Evolutionary conservation across 2,329 filamentous ascomycete genomes (phyloP).

Genomic region (Colletotrichum lupini): DNA sequence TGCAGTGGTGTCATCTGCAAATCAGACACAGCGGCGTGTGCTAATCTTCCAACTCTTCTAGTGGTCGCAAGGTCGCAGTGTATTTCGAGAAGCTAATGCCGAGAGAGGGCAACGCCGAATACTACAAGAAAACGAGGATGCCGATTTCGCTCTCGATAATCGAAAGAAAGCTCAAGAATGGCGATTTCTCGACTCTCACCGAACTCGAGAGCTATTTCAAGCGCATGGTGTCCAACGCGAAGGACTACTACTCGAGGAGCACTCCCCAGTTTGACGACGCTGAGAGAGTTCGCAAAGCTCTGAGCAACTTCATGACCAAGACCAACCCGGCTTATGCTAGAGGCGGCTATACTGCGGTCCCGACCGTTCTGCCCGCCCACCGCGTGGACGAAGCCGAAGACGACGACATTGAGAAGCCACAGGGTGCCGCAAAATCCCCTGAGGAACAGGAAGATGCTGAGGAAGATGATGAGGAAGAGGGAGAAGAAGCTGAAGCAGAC

Average conservation of each 20-base stretch:
- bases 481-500: conserved; percentile 40
- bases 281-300: conserved; percentile 85
- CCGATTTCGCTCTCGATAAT: conserved; percentile 83
- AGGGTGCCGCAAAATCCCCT: conserved; percentile 29
- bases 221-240: conserved; percentile 88
- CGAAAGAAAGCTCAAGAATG: conserved; percentile 77
- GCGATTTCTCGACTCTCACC: conserved; percentile 77
- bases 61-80: conserved; percentile 78
- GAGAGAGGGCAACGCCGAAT: conserved; percentile 73
- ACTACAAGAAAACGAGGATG: conserved; percentile 81
- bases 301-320: conserved; percentile 89
- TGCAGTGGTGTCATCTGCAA: neutral
- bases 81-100: conserved; percentile 80
- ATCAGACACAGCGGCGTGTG: neutral
- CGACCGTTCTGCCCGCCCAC: conserved; percentile 77
- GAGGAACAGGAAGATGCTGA: conserved; percentile 45
- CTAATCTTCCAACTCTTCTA: conserved; percentile 44
- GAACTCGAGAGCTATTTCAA: conserved; percentile 87
- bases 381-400: conserved; percentile 38
- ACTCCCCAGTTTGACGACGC: conserved; percentile 84
- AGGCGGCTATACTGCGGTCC: conserved; percentile 72
- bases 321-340: conserved; percentile 84
- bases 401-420: conserved; percentile 34
- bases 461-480: conserved; percentile 41
- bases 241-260: conserved; percentile 81